Conservation (phyloP, 306 rosid genomes). For the Casuarina cunninghamiana region DNA sequence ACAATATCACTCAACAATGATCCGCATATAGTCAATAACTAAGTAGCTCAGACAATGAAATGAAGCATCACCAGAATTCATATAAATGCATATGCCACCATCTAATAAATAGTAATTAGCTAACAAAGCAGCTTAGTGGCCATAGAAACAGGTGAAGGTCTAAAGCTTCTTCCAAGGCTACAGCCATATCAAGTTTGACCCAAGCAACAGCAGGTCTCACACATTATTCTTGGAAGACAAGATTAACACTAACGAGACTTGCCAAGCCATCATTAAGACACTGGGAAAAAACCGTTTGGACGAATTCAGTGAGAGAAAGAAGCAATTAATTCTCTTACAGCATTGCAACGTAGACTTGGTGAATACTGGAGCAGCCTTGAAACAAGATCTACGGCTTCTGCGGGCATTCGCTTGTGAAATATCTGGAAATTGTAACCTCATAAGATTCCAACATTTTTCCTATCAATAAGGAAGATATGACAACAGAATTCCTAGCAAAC, state of each 20-base stretch:
- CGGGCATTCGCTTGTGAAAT: slow-evolving; percentile 84
- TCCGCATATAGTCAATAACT: neutral
- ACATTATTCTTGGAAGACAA: neutral
- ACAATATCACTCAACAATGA: neutral
- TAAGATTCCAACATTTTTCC: slow-evolving; percentile 22
- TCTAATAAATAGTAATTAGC: neutral
- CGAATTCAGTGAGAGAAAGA: neutral
- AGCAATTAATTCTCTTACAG: slow-evolving; percentile 57
- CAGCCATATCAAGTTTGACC: neutral
- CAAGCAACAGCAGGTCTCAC: neutral
- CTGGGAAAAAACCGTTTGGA: neutral
- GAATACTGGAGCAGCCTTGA: slow-evolving; percentile 94
- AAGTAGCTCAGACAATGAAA: neutral
- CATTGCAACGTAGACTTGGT: slow-evolving; percentile 88
- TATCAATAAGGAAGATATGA: neutral
- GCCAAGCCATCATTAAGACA: neutral
- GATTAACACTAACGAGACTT: neutral
- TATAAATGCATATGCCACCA: neutral
- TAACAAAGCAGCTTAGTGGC: neutral
- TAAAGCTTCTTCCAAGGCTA: neutral
- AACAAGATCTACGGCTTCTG: slow-evolving; percentile 87
- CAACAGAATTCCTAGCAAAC: slow-evolving; percentile 32
- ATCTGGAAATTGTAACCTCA: slow-evolving; percentile 43
- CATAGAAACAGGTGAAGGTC: neutral
- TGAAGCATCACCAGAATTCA: neutral